Conservation (phyloP, 2,329 filamentous ascomycete species). For the Myriosclerotinia duriaeana region DNA sequence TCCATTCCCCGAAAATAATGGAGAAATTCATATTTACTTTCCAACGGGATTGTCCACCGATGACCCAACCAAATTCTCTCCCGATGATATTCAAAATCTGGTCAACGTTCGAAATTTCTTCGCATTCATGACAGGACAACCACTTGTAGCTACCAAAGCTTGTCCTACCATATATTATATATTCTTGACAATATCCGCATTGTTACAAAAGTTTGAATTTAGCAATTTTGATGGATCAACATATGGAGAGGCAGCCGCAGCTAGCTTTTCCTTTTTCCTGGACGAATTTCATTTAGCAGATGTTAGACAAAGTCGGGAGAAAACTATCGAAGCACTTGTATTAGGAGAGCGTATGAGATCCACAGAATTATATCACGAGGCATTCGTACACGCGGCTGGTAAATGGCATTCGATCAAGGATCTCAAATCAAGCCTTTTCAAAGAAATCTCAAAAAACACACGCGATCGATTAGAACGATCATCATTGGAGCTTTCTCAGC, state of each 20-base stretch:
- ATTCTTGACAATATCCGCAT: constrained; percentile 53
- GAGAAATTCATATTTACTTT: constrained; percentile 53
- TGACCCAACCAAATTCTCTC: constrained; percentile 38
- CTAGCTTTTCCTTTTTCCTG: constrained; percentile 72
- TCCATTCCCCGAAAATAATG: constrained; percentile 44
- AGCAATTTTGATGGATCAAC: constrained; percentile 55
- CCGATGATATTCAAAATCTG: constrained; percentile 54
- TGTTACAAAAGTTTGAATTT: constrained; percentile 59
- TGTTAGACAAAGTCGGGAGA: constrained; percentile 77
- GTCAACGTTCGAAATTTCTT: constrained; percentile 64
- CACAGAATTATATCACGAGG: constrained; percentile 81
- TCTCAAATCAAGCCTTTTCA: constrained; percentile 67
- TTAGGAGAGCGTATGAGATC: constrained; percentile 85
- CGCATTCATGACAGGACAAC: constrained; percentile 63
- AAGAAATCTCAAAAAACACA: constrained; percentile 68
- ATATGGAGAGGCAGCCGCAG: constrained; percentile 59
- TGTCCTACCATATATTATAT: constrained; percentile 55
- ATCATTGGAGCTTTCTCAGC: constrained; percentile 73
- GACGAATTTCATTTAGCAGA: constrained; percentile 77
- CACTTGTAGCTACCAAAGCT: constrained; percentile 57
- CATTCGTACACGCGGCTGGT: constrained; percentile 86
- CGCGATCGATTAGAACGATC: constrained; percentile 79
- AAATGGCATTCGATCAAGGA: constrained; percentile 74
- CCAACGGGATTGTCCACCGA: constrained; percentile 41
- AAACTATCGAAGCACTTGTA: constrained; percentile 86